Evolutionary conservation across 805 yeast genomes (phyloP), one percentile per base, ranked within the genome.

Genomic region (Kockiozyma suomiensis): DNA sequence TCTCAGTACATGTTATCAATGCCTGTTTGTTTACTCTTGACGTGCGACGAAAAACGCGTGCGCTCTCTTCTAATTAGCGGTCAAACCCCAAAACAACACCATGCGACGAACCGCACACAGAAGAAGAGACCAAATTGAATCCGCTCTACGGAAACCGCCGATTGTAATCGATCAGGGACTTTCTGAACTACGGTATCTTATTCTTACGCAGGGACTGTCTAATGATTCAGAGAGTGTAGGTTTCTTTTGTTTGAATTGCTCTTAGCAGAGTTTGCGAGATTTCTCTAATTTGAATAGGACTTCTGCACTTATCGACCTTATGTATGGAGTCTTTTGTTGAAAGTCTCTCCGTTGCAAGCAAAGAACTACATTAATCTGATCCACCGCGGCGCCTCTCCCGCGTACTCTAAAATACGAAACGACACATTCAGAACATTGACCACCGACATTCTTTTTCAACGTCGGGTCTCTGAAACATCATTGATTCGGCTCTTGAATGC

Each of bases 361-460:
- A 78, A 79, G 21, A 73, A 75, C 50, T 91, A 91, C 69, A 56
- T 83, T 26, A 73, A 79, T 7, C 73, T 85, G 35, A 79, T 87
- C 1, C 70, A 79, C 8, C 72, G 76, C 35, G 89, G 90, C 0
- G 84, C 87, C 13, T 82, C 87, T 1, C 78, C 79, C 0, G 77
- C 84, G 7, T 84, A 85, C 58, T 72, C 80, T 38, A 91, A 91
- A 73, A 90, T 91, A 59, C 81, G 85, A 59, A 88, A 91, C 71
- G 97, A 91, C 70, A 87, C 96, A 0, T 90, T 90, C 67, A 76
- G 97, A 59, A 91, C 97, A 0, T 78, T 91, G 66, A 86, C 88
- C 72, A 86, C 89, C 38, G 96, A 91, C 70, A 75, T 77, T 26
- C 70, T 73, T 15, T 91, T 90, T 74, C 84, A 82, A 58, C 74